Evolutionary conservation across 176 grass and related monocot species (phyloP).

Genomic region (Aegilops bicornis): DNA sequence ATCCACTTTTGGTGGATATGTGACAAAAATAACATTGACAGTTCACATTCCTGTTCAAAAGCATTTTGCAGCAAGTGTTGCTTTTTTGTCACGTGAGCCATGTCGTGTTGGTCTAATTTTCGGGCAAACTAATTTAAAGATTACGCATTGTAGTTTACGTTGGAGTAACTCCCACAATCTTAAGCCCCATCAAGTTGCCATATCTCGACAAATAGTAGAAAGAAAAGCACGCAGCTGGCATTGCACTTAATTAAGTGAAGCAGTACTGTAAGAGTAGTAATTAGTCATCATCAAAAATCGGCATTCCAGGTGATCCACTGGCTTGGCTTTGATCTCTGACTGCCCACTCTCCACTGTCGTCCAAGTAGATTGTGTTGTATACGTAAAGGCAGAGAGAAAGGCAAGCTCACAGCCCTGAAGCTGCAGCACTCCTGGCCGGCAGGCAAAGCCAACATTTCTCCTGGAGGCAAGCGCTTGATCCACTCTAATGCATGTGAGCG

Average conservation of each 20-base stretch:
- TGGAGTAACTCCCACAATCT: too few relatives aligned
- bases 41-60: too few relatives aligned
- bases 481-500: background rate
- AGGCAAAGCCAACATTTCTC: background rate
- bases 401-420: background rate
- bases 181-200: too few relatives aligned
- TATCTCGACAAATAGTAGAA: too few relatives aligned
- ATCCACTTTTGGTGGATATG: too few relatives aligned
- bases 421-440: slow-evolving; percentile 10
- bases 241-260: background rate
- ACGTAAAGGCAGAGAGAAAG: background rate
- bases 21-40: too few relatives aligned
- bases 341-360: background rate
- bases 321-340: background rate
- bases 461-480: background rate
- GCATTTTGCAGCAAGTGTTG: too few relatives aligned
- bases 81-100: too few relatives aligned
- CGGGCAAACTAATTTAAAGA: too few relatives aligned
- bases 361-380: background rate
- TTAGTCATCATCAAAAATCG: background rate
- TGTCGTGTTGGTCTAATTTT: too few relatives aligned
- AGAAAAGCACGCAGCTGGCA: background rate
- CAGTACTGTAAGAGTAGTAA: background rate
- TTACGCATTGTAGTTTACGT: too few relatives aligned
- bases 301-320: background rate